These are phyloP conservation scores for Colletotrichum orbiculare DNA, from an alignment of 2,329 filamentous ascomycete genomes.

Conservation along the genomic window DNA sequence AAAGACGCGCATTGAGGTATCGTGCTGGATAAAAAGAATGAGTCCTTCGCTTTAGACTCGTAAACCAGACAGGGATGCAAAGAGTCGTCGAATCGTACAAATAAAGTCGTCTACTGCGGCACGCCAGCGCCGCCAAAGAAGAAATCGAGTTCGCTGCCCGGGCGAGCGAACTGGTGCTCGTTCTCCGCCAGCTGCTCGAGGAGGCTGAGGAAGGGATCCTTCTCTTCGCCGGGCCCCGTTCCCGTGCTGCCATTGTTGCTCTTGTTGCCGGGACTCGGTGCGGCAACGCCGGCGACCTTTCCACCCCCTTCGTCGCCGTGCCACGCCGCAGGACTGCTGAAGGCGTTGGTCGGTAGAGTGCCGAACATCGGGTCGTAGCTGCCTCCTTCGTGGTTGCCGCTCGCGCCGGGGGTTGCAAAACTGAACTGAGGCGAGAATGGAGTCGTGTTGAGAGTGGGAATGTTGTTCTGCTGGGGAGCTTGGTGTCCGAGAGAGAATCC, in stretches of 20 bases:
- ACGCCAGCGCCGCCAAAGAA: constrained; percentile 62
- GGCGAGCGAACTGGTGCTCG: constrained; percentile 68
- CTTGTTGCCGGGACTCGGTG: constrained; percentile 52
- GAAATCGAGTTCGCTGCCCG: constrained; percentile 82
- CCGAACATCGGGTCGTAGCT: constrained; percentile 71
- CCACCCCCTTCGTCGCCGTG: constrained; percentile 51
- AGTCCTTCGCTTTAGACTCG: background rate
- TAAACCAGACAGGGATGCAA: background rate
- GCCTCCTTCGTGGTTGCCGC: constrained; percentile 45
- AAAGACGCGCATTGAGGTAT: constrained; percentile 22
- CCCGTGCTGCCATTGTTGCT: constrained; percentile 63
- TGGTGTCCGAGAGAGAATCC: constrained; percentile 48
- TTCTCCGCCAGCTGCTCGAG: constrained; percentile 87
- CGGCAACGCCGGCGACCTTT: constrained; percentile 30
- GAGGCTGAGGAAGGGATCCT: constrained; percentile 83
- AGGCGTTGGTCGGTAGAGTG: constrained; percentile 62
- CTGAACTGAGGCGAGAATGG: constrained; percentile 57
- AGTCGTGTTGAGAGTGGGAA: constrained; percentile 45
- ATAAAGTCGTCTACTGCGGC: constrained; percentile 24
- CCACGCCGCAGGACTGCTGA: constrained; percentile 64
- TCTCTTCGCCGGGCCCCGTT: constrained; percentile 69
- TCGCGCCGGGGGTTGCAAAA: constrained; percentile 48
- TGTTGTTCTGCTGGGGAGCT: constrained; percentile 43
- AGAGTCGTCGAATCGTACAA: constrained; percentile 13
- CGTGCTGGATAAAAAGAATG: constrained; percentile 8